These are phyloP conservation scores for Trichocladium antarcticum DNA, from an alignment of 495 filamentous ascomycete species.

Conservation along the genomic window DNA sequence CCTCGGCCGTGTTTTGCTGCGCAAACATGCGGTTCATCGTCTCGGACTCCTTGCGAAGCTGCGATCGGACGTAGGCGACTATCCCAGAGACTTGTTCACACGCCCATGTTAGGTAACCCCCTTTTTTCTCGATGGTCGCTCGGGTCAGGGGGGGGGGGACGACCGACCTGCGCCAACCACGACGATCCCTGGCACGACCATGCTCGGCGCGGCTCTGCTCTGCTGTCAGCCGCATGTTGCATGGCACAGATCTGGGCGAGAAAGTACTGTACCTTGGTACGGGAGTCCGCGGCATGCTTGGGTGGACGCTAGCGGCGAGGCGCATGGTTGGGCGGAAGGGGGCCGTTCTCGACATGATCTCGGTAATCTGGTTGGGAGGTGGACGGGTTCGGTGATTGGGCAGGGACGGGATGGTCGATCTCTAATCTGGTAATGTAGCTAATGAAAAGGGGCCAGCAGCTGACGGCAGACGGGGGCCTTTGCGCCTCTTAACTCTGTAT, in stretches of 20 bases:
- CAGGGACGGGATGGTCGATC: not conserved
- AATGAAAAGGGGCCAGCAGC: not conserved
- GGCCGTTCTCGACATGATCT: not conserved
- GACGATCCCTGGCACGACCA: constrained; percentile 16
- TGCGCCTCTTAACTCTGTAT: not conserved
- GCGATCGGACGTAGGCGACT: constrained; percentile 22
- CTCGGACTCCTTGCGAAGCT: constrained; percentile 24
- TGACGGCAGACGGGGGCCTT: no score
- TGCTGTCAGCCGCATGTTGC: not conserved
- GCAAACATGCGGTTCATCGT: constrained; percentile 32
- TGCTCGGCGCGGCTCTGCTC: not conserved
- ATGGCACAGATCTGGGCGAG: not conserved
- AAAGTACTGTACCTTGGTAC: not conserved
- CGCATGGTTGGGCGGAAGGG: constrained; percentile 2
- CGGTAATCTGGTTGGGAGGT: not conserved
- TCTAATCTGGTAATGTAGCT: not conserved
- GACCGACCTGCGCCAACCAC: constrained; percentile 23
- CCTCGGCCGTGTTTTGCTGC: constrained; percentile 31
- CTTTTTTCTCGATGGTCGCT: not conserved
- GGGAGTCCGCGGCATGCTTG: not conserved
- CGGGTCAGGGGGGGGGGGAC: not conserved
- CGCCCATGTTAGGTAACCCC: not conserved
- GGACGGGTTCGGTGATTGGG: no score
- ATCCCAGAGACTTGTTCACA: constrained; percentile 22
- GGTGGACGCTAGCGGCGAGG: not conserved